These are phyloP conservation scores for Chaetomium sp. DNA, from an alignment of 2,329 filamentous ascomycete species.

Conservation along the genomic window DNA sequence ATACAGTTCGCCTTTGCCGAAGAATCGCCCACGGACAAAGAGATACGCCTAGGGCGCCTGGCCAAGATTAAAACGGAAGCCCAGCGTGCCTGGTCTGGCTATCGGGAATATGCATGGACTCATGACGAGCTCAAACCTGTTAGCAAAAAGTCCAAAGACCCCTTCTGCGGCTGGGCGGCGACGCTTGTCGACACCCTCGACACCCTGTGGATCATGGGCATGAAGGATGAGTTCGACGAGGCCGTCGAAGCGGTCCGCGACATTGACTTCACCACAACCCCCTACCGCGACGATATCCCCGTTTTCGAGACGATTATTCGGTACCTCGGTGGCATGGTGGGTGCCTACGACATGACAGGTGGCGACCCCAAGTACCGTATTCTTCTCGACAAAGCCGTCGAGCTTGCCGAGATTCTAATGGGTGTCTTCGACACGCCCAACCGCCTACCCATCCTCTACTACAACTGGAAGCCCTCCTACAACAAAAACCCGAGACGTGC, in stretches of 20 bases:
- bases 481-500: conserved; percentile 60
- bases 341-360: conserved; percentile 78
- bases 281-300: conserved; percentile 61
- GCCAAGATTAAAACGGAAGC: conserved; percentile 66
- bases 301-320: conserved; percentile 90
- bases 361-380: conserved; percentile 50
- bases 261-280: conserved; percentile 77
- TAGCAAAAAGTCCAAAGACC: conserved; percentile 60
- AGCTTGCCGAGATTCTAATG: conserved; percentile 75
- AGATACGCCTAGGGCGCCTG: conserved; percentile 58
- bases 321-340: conserved; percentile 79
- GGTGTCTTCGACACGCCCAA: conserved; percentile 88
- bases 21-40: conserved; percentile 55
- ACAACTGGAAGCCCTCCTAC: conserved; percentile 64
- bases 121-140: conserved; percentile 82
- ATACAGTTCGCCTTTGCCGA: conserved; percentile 69
- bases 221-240: conserved; percentile 72
- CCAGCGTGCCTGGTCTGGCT: conserved; percentile 73
- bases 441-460: conserved; percentile 80
- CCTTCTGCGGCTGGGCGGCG: conserved; percentile 88
- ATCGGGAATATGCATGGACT: conserved; percentile 71
- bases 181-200: conserved; percentile 79
- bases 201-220: conserved; percentile 79
- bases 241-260: conserved; percentile 61
- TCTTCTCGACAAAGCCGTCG: conserved; percentile 69